Evolutionary conservation across 2,329 filamentous ascomycete species (phyloP), one percentile per base, ranked within the genome.

Genomic region (Arthrinium puccinioides): DNA sequence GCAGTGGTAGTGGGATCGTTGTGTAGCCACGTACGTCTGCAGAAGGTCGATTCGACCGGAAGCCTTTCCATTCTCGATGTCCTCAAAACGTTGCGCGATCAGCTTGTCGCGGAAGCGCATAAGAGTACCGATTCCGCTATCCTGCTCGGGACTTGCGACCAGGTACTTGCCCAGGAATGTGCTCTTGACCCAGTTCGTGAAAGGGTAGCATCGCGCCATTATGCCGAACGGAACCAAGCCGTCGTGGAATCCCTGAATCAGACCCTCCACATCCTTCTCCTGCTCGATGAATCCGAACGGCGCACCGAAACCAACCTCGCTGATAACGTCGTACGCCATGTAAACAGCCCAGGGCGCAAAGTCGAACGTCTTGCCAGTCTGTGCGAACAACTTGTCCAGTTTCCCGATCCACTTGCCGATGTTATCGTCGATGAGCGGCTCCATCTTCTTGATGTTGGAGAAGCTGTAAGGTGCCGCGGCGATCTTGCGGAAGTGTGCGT

Each of bases 71-170:
- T 57, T 50, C 34, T 67, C 58, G 15, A 75, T 60, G 36, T 74
- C 69, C 19, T 61, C 51, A 18, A 66, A 54, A 1, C 74, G 63
- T 43, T 74, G 55, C 16, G 55, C 49, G 39, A 78, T 65, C 3
- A 78, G 60, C 19, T 62, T 61, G 44, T 79, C 74, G 4, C 73
- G 68, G 52, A 76, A 77, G 8, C 69, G 61, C 71, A 78, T 77
- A 38, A 77, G 48, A 2, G 64, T 67, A 1, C 73, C 73, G 23
- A 77, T 73, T 1, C 72, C 74, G 10, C 62, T 67, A 26, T 72
- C 54, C 23, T 78, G 65, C 32, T 73, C 64, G 0, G 73, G 71
- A 24, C 55, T 68, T 8, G 72, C 69, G 9, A 76, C 67, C 3
- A 76, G 57, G 45, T 70, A 73, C 41, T 72, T 69, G 10, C 60